phyloP scores from a whole-genome alignment of 2,329 filamentous ascomycete species.

The Phyllosticta citriasiana region DNA sequence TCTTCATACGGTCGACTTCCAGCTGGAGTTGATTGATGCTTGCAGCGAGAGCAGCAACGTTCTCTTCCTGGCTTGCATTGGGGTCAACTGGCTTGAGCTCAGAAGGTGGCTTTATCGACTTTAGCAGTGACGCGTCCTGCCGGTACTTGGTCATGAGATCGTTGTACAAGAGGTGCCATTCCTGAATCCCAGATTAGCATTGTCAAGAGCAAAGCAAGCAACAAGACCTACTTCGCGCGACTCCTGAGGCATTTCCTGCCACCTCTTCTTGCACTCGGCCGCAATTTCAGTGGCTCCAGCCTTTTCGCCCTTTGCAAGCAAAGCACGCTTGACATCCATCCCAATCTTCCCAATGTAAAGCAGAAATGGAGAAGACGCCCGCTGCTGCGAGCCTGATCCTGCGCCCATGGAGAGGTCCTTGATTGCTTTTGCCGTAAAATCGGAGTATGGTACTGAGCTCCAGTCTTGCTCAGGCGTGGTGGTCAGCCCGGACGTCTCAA shows the following conservation, averaged over 20 bases:
- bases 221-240: conserved; percentile 17
- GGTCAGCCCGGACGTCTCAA: conserved; percentile 12
- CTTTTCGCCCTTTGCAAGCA: conserved; percentile 26
- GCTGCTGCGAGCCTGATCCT: conserved; percentile 17
- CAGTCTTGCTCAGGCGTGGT: not conserved
- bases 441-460: not conserved
- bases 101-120: conserved; percentile 16
- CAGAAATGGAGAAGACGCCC: conserved; percentile 30
- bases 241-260: conserved; percentile 30
- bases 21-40: conserved; percentile 32
- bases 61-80: conserved; percentile 29
- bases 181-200: conserved; percentile 19
- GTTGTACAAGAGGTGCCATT: conserved; percentile 32
- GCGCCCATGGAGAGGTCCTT: conserved; percentile 8
- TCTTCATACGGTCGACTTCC: conserved; percentile 28
- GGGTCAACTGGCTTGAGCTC: conserved; percentile 26
- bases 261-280: conserved; percentile 29
- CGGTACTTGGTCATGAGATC: conserved; percentile 30
- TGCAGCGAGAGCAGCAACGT: conserved; percentile 28
- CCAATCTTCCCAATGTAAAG: conserved; percentile 31
- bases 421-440: not conserved
- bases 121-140: conserved; percentile 27
- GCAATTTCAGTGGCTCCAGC: conserved; percentile 31
- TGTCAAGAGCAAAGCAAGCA: not conserved
- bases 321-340: conserved; percentile 27